phyloP scores from a whole-genome alignment of 78 protist species.

The Diacronema lutheri region DNA sequence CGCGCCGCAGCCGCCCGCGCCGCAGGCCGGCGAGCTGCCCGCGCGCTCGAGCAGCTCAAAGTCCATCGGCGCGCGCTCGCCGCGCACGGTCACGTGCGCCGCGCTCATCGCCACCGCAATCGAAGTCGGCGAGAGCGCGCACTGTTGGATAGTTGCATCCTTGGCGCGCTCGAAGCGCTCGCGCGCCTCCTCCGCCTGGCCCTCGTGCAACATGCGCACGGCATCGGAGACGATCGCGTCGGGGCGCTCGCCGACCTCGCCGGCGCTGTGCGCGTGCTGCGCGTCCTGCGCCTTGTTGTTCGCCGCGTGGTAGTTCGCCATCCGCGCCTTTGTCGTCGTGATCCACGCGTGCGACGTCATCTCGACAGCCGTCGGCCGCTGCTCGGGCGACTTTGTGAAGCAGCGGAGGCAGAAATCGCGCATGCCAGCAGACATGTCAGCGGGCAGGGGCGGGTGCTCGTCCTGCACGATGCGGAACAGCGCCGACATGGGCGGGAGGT shows the following conservation, averaged over 20 bases:
- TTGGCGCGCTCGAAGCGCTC: too few species aligned
- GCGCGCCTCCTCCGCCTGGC: background rate
- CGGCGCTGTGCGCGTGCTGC: background rate
- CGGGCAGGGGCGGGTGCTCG: constrained; percentile 91
- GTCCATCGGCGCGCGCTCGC: too few species aligned
- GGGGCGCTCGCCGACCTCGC: background rate
- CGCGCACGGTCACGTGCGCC: too few species aligned
- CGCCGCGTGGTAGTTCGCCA: background rate
- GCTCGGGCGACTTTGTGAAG: constrained; percentile 83
- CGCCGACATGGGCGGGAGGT: constrained; percentile 92
- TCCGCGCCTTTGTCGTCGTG: background rate
- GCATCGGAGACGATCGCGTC: constrained; percentile 7
- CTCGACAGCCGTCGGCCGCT: constrained; percentile 75
- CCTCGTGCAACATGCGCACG: background rate
- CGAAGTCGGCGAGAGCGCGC: too few species aligned
- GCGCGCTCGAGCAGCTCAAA: too few species aligned
- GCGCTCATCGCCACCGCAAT: too few species aligned
- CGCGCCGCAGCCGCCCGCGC: too few species aligned
- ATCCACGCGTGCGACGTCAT: constrained; percentile 83
- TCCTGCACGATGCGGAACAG: constrained; percentile 94
- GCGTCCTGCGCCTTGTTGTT: background rate
- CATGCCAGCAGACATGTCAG: constrained; percentile 66
- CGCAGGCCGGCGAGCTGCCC: too few species aligned
- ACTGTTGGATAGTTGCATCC: too few species aligned
- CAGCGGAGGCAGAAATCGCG: constrained; percentile 77